phyloP scores from a whole-genome alignment of 805 yeast genomes.

The Ogataea pignaliae region DNA sequence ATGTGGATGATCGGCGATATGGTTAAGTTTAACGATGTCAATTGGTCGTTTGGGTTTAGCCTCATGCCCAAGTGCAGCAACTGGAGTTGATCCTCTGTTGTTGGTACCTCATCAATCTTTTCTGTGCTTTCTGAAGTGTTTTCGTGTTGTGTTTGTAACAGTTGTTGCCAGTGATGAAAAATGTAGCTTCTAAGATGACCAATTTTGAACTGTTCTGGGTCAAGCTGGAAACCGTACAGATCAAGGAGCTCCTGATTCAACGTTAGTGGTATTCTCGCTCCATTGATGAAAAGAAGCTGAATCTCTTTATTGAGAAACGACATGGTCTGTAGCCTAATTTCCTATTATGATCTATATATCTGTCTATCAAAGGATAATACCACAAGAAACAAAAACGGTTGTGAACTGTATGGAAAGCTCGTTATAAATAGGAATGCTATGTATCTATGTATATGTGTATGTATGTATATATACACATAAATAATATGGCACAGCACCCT shows the following conservation, averaged over 20 bases:
- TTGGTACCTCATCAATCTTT: constrained; percentile 10
- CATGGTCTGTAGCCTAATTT: constrained; percentile 1
- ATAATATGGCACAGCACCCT: too few species aligned
- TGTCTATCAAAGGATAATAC: too few species aligned
- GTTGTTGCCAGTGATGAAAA: constrained; percentile 21
- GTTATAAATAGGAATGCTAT: too few species aligned
- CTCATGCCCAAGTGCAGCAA: constrained; percentile 28
- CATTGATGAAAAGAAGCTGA: constrained; percentile 21
- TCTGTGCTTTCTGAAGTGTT: constrained; percentile 9
- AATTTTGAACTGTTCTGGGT: constrained; percentile 14
- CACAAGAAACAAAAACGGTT: too few species aligned
- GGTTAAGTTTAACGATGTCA: constrained; percentile 19
- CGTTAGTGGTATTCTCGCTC: constrained; percentile 16
- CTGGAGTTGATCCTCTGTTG: constrained; percentile 26
- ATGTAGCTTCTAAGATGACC: constrained; percentile 27
- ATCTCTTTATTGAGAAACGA: constrained; percentile 8
- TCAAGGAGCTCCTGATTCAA: constrained; percentile 11
- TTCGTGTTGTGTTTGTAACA: constrained; percentile 4
- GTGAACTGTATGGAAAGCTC: too few species aligned
- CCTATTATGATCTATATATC: not conserved
- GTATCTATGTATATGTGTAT: too few species aligned
- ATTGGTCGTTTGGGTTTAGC: constrained; percentile 21
- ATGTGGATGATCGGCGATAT: constrained; percentile 27
- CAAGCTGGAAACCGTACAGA: constrained; percentile 7
- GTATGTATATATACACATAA: too few species aligned